phyloP scores from a whole-genome alignment of 306 rosid species.

The Arachis stenosperma region DNA sequence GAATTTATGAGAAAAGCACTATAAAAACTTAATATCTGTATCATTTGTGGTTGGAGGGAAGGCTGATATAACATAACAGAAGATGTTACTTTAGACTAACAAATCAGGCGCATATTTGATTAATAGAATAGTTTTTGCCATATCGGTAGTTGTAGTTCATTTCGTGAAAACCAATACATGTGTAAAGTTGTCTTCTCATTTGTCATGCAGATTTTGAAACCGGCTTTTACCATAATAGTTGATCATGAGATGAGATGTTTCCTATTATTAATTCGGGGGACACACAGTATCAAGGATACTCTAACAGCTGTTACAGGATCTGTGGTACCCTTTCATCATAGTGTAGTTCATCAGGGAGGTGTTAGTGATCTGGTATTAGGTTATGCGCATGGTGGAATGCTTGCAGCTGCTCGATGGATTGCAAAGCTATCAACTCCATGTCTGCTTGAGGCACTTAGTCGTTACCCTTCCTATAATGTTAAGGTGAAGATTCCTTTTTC shows the following conservation, averaged over 20 bases:
- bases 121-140: constrained; percentile 26
- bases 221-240: constrained; percentile 85
- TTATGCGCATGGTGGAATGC: constrained; percentile 97
- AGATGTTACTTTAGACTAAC: constrained; percentile 15
- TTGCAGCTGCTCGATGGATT: constrained; percentile 98
- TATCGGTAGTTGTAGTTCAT: constrained; percentile 19
- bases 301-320: constrained; percentile 92
- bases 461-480: constrained; percentile 66
- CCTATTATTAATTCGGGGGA: constrained; percentile 88
- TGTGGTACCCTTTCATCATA: constrained; percentile 92
- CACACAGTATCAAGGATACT: constrained; percentile 96
- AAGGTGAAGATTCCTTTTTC: constrained; percentile 52
- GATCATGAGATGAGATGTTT: constrained; percentile 64
- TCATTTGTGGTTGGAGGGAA: constrained; percentile 12
- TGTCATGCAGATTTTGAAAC: constrained; percentile 87
- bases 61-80: background rate
- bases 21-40: background rate
- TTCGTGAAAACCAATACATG: background rate
- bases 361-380: constrained; percentile 88
- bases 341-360: constrained; percentile 83
- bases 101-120: background rate
- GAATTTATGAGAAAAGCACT: background rate
- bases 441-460: constrained; percentile 66
- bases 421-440: constrained; percentile 85
- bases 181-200: constrained; percentile 20